Percentiles rank a stretch among this genome's conserved stretches.
phyloP scores from a whole-genome alignment of 2,329 filamentous ascomycete genomes.

The Corynespora cassiicola region DNA sequence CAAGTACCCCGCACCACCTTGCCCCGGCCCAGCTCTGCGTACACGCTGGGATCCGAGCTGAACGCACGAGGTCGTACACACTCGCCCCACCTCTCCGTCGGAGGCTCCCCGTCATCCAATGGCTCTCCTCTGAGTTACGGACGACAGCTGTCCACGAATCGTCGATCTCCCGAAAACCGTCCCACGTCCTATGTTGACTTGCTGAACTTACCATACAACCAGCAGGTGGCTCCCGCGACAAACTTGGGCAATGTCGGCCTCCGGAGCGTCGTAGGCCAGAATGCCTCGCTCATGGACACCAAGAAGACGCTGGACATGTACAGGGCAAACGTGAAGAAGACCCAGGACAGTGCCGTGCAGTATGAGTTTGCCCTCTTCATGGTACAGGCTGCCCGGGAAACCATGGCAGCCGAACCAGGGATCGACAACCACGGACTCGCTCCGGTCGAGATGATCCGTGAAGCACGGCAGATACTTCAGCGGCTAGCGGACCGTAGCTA shows the following conservation, averaged over 20 bases:
- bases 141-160: slow-evolving; percentile 58
- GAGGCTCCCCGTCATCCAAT: slow-evolving; percentile 46
- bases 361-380: slow-evolving; percentile 97
- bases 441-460: slow-evolving; percentile 72
- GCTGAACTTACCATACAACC: slow-evolving; percentile 75
- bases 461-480: slow-evolving; percentile 89
- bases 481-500: slow-evolving; percentile 86
- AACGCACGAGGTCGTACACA: slow-evolving; percentile 66
- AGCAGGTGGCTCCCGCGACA: slow-evolving; percentile 70
- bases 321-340: slow-evolving; percentile 95
- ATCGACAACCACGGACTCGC: slow-evolving; percentile 53
- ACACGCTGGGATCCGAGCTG: slow-evolving; percentile 76
- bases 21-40: slow-evolving; percentile 75
- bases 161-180: slow-evolving; percentile 63
- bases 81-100: slow-evolving; percentile 58
- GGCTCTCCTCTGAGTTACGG: slow-evolving; percentile 51
- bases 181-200: slow-evolving; percentile 68
- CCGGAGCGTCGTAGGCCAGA: slow-evolving; percentile 80
- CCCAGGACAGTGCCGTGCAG: slow-evolving; percentile 85
- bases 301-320: slow-evolving; percentile 99
- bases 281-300: slow-evolving; percentile 87
- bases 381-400: slow-evolving; percentile 85
- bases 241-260: slow-evolving; percentile 82
- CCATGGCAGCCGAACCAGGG: slow-evolving; percentile 45
- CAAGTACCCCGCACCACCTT: slow-evolving; percentile 62